Conservation (phyloP, 2,329 filamentous ascomycete genomes). For the Fusarium vanettenii region DNA sequence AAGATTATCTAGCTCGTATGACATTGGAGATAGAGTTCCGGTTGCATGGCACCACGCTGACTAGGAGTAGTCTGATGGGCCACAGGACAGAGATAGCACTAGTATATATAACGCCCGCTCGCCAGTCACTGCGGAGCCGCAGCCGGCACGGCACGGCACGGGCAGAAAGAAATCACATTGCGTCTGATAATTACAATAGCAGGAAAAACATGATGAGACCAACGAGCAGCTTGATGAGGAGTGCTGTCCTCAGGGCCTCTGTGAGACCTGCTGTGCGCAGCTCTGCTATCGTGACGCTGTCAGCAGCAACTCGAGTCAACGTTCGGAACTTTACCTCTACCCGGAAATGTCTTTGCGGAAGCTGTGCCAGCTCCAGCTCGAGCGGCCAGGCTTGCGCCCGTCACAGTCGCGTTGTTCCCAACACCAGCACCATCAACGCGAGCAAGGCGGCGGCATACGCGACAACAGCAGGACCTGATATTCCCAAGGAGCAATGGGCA, state of each 20-base stretch:
- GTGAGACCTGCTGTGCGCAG: constrained; percentile 19
- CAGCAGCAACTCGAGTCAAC: constrained; percentile 11
- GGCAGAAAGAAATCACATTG: background rate
- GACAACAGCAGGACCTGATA: constrained; percentile 47
- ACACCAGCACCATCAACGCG: constrained; percentile 7
- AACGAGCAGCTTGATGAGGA: constrained; percentile 32
- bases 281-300: constrained; percentile 21
- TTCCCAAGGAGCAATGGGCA: constrained; percentile 88
- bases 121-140: background rate
- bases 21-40: background rate
- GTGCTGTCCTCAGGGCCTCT: constrained; percentile 18
- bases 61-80: constrained; percentile 6
- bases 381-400: constrained; percentile 26
- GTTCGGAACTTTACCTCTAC: constrained; percentile 32
- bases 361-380: constrained; percentile 20
- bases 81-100: background rate
- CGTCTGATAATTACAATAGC: background rate
- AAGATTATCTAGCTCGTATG: background rate
- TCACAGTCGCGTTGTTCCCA: constrained; percentile 15
- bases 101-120: constrained; percentile 14
- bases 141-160: background rate
- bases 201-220: constrained; percentile 18
- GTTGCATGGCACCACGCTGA: constrained; percentile 4
- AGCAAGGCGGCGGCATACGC: constrained; percentile 35
- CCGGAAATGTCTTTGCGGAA: constrained; percentile 20